These are phyloP conservation scores for Phyllosticta capitalensis DNA, from an alignment of 2,329 filamentous ascomycete genomes.

Conservation along the genomic window DNA sequence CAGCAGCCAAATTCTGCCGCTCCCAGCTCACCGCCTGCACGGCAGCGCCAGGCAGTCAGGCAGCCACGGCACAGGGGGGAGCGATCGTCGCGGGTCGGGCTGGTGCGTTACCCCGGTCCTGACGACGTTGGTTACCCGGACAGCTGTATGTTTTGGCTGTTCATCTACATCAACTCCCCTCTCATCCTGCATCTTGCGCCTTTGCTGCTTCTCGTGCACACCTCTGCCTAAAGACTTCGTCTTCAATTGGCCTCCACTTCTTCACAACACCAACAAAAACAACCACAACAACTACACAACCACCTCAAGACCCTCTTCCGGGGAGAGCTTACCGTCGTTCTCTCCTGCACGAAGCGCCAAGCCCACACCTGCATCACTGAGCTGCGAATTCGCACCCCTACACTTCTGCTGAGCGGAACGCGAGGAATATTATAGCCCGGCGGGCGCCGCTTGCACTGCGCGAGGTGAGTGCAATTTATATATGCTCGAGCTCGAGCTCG, in stretches of 20 bases:
- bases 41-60: not conserved
- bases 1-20: not conserved
- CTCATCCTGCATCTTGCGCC: conserved; percentile 4
- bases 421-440: conserved; percentile 46
- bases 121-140: conserved; percentile 11
- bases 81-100: not conserved
- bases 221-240: not conserved
- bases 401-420: conserved; percentile 1
- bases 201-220: not conserved
- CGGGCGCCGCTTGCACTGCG: conserved; percentile 74
- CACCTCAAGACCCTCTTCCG: conserved; percentile 2
- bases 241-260: not conserved
- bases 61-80: not conserved
- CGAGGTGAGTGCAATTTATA: conserved; percentile 42
- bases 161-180: not conserved
- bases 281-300: not conserved
- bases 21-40: not conserved
- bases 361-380: conserved; percentile 6
- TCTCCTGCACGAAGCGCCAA: conserved; percentile 6
- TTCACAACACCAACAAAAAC: not conserved
- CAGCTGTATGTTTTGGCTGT: not conserved
- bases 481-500: not conserved
- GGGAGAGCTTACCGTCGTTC: not conserved
- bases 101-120: not conserved
- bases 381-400: not conserved